Base-by-base conservation (phyloP, 768 basidiomycete species). In the Megacollybia marginata region DNA sequence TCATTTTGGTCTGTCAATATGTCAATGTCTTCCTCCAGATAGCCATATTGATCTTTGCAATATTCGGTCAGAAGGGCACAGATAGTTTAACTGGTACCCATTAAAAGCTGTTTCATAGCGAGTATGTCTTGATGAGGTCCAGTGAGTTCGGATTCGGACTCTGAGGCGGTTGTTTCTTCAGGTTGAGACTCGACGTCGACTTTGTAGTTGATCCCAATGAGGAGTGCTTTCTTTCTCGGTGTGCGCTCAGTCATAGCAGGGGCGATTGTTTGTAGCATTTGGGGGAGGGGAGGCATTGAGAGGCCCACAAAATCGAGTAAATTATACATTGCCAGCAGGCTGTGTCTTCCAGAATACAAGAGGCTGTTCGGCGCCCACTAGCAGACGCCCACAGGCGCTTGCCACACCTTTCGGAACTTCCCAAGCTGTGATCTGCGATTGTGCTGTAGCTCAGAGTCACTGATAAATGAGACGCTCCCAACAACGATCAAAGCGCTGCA, bases 1-100 rank as follows among this genome's bases (percentile, higher is more conserved):
- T 65, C 55, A n/a, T 65, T 59, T 28, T 28, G 23, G 52, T 80
- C 74, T 34, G 75, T 64, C 48, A 82, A 69, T 0, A 74, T 58
- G 0, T 64, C 66, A 20, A 80, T 71, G 44, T 77, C 58, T 5
- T 65, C 60, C 0, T 59, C 52, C 10, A 59, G 19, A 52, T 79
- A 79, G 0, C 56, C 58, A 54, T 71, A 77, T 9, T 18, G 44
- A 8, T 69, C 73, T 74, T 34, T 43, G 11, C 52, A 32, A 7
- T 54, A 55, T 31, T 19, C 36, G 42, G 11, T 15, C 15, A 46
- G 18, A 13, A 40, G n/a, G 15, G 34, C 28, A 23, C 32, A 32
- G 16, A 9, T 28, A 34, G 43, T 40, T 23, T 15, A 42, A 32
- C 28, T 58, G 66, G 23, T 48, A 73, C 73, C 64, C 16, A 68